Evolutionary conservation across 768 basidiomycete genomes (phyloP), one percentile per base, ranked within the genome.

Genomic region (Psilocybe sp.): DNA sequence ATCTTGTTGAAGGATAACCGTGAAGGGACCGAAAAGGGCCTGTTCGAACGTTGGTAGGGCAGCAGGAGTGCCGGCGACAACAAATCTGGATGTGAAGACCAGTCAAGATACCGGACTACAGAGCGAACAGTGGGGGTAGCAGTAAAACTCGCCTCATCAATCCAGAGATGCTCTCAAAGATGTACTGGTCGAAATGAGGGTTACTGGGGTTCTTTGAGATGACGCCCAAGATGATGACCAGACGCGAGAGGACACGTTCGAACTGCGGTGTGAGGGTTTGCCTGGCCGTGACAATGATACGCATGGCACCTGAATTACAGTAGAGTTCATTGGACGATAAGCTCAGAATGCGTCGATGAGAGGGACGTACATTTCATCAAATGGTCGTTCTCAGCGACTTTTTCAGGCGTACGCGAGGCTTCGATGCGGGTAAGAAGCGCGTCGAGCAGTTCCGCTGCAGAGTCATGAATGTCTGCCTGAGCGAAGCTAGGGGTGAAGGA

Each of bases 141-240:
- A 11, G 47, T 5, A 40, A 11, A 31, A 18, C 50, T 13, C 20
- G 90, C 90, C 91, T 81, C 74, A 97, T 87, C 58, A 99, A 71
- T 1, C 87, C 95, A n/a, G 95, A 88, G 37, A 99, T 84, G 63
- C 89, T 89, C 71, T 99, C 96, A 61, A 99, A 98, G 55, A 93
- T 89, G 63, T 92, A 97, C 66, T 98, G 97, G 66, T 97, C 95
- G 68, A 99, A 98, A 57, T 87, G 85, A 1, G 97, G 97, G 68
- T 99, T 99, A 65, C 90, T 93, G 13, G 97, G 96, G 64, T 99
- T 99, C 72, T 89, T 91, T 52, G 89, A 91, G 59, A 96, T 93
- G 47, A 87, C 78, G 11, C 89, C 86, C 28, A 98, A 77, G 60
- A 98, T 95, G 20, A 70, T 68, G 48, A 97, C 90, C 7, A 99